phyloP scores from a whole-genome alignment of 371 early-diverging fungal species.

The Mucor circinelloides region DNA sequence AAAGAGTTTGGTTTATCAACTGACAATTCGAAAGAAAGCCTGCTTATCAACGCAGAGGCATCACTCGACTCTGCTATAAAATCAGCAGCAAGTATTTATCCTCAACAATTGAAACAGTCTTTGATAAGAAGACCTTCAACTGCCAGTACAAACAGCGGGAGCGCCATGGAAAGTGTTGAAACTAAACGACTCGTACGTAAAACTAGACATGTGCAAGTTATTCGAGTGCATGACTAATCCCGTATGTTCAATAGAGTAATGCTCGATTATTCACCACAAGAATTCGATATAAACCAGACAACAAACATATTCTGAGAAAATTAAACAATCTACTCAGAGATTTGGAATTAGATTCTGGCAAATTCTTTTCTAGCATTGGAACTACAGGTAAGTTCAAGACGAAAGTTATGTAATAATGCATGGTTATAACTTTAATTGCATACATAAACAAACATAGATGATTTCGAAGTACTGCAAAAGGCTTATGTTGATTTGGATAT shows the following conservation, averaged over 20 bases:
- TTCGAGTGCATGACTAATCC: not conserved
- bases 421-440: not conserved
- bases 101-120: constrained; percentile 14
- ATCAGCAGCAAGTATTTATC: constrained; percentile 44
- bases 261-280: constrained; percentile 25
- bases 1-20: constrained; percentile 44
- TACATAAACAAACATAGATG: constrained; percentile 27
- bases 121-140: constrained; percentile 23
- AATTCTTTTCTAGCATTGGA: constrained; percentile 44
- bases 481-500: constrained; percentile 53
- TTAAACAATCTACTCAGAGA: constrained; percentile 44
- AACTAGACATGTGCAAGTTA: not conserved
- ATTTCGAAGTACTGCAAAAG: constrained; percentile 47
- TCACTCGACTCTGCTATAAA: constrained; percentile 52
- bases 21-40: constrained; percentile 24
- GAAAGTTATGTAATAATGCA: not conserved
- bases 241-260: constrained; percentile 15
- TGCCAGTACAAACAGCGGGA: constrained; percentile 35
- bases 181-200: constrained; percentile 20
- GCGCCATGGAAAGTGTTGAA: constrained; percentile 18
- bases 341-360: constrained; percentile 47
- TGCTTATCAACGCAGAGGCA: constrained; percentile 46
- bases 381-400: constrained; percentile 32
- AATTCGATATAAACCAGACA: constrained; percentile 52
- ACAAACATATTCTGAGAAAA: constrained; percentile 48